Conservation (phyloP, 2,329 filamentous ascomycete species). For the Penicillium hordei region DNA sequence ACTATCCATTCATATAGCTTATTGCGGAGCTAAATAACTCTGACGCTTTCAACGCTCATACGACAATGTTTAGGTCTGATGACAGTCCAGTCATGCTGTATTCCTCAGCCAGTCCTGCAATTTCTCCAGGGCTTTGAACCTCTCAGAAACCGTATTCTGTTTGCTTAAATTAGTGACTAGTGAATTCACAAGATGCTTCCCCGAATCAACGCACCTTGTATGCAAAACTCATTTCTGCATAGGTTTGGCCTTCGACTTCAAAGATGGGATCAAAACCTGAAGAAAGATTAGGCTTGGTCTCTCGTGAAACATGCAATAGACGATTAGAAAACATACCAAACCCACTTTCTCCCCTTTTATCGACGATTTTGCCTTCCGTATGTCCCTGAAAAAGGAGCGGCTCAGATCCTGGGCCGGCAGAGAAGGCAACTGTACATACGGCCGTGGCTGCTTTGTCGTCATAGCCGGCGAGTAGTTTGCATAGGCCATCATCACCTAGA, state of each 20-base stretch:
- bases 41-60: background rate
- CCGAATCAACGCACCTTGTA: background rate
- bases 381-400: background rate
- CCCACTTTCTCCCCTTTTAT: background rate
- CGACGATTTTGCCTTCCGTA: background rate
- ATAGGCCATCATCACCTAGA: background rate
- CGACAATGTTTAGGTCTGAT: background rate
- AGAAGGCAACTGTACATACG: background rate
- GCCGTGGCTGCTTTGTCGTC: background rate
- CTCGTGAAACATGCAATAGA: background rate
- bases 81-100: background rate
- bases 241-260: background rate
- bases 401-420: background rate
- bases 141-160: slow-evolving; percentile 2
- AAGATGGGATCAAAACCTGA: background rate
- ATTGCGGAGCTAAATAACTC: background rate
- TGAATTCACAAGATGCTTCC: background rate
- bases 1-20: background rate
- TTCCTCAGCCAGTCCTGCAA: slow-evolving; percentile 9
- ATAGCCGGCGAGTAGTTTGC: background rate
- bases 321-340: background rate
- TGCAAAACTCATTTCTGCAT: background rate
- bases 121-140: background rate
- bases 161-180: background rate
- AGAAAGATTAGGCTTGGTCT: background rate